A percentile compares a stretch with the other conserved stretches of the same genome.
Conservation (phyloP, 805 yeast genomes). For the Candida broadrunensis region DNA sequence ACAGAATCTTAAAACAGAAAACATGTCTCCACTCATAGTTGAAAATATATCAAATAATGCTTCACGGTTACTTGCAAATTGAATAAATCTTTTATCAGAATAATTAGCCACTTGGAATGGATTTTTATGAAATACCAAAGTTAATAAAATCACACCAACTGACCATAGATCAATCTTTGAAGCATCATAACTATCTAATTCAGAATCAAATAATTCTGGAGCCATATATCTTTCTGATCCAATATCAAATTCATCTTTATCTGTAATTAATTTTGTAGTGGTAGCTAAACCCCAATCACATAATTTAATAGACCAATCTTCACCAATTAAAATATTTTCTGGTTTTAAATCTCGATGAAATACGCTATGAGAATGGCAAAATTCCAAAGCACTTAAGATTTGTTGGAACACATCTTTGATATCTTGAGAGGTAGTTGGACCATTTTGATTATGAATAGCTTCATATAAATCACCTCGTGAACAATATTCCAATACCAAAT, state of each 20-base stretch:
- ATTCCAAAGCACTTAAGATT: conserved; percentile 47
- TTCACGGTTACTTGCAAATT: conserved; percentile 84
- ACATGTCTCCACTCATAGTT: conserved; percentile 80
- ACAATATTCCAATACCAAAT: conserved; percentile 70
- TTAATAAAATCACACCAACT: conserved; percentile 76
- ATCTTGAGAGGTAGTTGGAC: conserved; percentile 58
- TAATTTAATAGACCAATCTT: conserved; percentile 55
- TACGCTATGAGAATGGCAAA: conserved; percentile 46
- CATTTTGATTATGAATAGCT: conserved; percentile 62
- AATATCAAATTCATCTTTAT: conserved; percentile 62
- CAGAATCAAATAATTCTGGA: conserved; percentile 76
- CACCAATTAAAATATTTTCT: conserved; percentile 51
- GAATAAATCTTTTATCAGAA: conserved; percentile 77
- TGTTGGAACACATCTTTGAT: conserved; percentile 54
- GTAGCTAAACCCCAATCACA: conserved; percentile 64
- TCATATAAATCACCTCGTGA: conserved; percentile 85
- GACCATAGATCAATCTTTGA: conserved; percentile 89
- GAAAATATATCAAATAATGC: conserved; percentile 90
- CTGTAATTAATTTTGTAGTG: conserved; percentile 50
- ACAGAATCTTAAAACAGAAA: conserved; percentile 74
- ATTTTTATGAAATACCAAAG: conserved; percentile 82
- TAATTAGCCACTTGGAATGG: conserved; percentile 82
- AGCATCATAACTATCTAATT: conserved; percentile 65
- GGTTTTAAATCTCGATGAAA: conserved; percentile 60
- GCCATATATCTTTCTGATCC: conserved; percentile 95